phyloP scores from a whole-genome alignment of 768 basidiomycete genomes.

The Termitomyces sp. region DNA sequence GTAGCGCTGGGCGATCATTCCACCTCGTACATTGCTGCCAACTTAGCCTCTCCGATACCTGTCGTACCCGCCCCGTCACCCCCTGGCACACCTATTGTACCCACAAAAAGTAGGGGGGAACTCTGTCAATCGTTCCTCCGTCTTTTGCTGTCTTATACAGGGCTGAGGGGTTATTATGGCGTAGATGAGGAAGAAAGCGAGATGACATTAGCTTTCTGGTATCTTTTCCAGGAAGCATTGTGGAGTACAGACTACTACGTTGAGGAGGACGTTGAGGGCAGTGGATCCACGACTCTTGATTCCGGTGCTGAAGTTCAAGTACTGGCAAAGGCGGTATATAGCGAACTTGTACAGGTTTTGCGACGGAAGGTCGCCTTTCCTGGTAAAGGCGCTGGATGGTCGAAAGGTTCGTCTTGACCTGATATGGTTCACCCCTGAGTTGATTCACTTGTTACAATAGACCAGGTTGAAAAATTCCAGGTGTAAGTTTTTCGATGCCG shows the following conservation, averaged over 20 bases:
- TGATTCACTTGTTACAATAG: conserved; percentile 26
- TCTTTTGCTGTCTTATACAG: too few relatives aligned
- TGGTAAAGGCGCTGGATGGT: conserved; percentile 45
- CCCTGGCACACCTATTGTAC: conserved; percentile 3
- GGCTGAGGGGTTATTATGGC: conserved; percentile 75
- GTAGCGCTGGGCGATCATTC: conserved; percentile 85
- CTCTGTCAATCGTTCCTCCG: conserved; percentile 68
- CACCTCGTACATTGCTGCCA: conserved; percentile 66
- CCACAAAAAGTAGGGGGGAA: conserved; percentile 33
- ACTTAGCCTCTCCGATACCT: too few relatives aligned
- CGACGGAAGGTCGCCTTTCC: conserved; percentile 77
- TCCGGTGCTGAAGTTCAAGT: conserved; percentile 24
- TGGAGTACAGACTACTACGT: conserved; percentile 61
- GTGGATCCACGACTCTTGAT: conserved; percentile 7
- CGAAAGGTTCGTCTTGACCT: conserved; percentile 50
- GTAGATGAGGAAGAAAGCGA: conserved; percentile 87
- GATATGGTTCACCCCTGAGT: not conserved
- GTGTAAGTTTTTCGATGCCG: conserved; percentile 41
- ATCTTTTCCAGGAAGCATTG: conserved; percentile 81
- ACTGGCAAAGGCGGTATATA: conserved; percentile 72
- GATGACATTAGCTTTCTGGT: conserved; percentile 86
- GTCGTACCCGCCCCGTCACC: conserved; percentile 17
- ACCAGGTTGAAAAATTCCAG: conserved; percentile 74
- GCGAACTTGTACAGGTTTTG: conserved; percentile 66
- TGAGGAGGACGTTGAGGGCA: conserved; percentile 12